These are phyloP conservation scores for Podospora pseudoanserina DNA, from an alignment of 495 filamentous ascomycete genomes.

Conservation along the genomic window DNA sequence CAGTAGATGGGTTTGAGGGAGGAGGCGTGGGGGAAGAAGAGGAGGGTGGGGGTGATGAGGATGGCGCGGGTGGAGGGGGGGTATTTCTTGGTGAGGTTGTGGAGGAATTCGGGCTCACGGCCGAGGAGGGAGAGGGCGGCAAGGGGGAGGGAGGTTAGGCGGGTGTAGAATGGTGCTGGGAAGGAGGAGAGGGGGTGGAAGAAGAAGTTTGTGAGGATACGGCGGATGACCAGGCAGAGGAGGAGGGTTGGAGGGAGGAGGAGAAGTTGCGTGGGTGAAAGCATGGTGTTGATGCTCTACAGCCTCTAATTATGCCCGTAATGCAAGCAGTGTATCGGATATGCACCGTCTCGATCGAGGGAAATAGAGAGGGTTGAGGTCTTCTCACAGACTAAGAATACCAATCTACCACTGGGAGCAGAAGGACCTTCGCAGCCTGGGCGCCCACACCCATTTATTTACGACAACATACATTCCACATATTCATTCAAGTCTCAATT, in stretches of 20 bases:
- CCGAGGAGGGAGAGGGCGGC: background rate
- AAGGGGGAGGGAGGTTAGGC: background rate
- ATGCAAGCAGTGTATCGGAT: no score
- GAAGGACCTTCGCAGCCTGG: background rate
- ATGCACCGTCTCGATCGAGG: no score
- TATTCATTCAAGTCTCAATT: background rate
- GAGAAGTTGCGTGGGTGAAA: background rate
- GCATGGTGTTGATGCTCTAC: background rate
- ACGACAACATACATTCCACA: background rate
- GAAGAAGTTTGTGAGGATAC: background rate
- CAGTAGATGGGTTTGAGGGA: slow-evolving; percentile 3
- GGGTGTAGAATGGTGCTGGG: background rate
- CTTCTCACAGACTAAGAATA: background rate
- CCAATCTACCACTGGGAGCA: no score
- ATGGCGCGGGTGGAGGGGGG: background rate
- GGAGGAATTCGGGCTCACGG: background rate
- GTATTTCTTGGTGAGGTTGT: background rate
- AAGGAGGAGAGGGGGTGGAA: background rate
- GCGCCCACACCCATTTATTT: background rate
- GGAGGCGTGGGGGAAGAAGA: background rate
- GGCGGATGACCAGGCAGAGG: background rate
- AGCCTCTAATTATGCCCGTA: background rate
- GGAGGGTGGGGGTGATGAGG: background rate
- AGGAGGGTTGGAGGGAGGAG: background rate
- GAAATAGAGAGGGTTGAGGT: background rate